These are phyloP conservation scores for Cryptococcus sp. DNA, from an alignment of 1,284 basidiomycete species.

Conservation along the genomic window DNA sequence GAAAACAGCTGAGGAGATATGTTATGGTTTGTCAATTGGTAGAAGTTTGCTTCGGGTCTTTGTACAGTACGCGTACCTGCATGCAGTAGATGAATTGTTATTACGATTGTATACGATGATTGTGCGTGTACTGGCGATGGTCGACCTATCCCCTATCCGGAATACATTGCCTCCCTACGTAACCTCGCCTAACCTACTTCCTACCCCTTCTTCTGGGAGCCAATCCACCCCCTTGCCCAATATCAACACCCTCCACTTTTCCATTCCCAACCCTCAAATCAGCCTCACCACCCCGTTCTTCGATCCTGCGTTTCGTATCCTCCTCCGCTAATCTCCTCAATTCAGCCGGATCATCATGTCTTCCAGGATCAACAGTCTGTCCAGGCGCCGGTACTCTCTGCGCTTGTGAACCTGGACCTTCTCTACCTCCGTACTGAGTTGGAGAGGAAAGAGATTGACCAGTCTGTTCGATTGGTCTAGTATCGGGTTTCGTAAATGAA, in stretches of 20 bases:
- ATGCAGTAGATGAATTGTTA: too few relatives aligned
- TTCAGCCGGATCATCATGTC: conserved; percentile 21
- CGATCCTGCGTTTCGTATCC: conserved; percentile 38
- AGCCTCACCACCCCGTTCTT: conserved; percentile 21
- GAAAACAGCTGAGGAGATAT: background rate
- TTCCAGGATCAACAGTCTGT: conserved; percentile 27
- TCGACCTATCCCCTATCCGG: too few relatives aligned
- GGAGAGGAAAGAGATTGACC: too few relatives aligned
- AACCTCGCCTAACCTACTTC: background rate
- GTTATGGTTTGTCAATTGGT: background rate
- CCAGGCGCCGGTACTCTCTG: conserved; percentile 29
- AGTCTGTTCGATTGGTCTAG: too few relatives aligned
- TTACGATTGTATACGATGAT: too few relatives aligned
- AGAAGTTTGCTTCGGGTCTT: background rate
- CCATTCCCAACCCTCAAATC: background rate
- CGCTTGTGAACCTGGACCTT: background rate
- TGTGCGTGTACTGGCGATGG: too few relatives aligned
- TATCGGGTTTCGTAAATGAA: background rate
- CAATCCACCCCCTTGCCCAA: conserved; percentile 2
- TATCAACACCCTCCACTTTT: conserved; percentile 1
- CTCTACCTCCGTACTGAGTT: too few relatives aligned
- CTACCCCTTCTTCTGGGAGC: conserved; percentile 4
- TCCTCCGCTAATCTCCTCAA: conserved; percentile 38
- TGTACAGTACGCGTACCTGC: too few relatives aligned
- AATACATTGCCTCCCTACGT: too few relatives aligned